Evolutionary conservation across 306 rosid species (phyloP).

Genomic region (Vigna reflexopilosa): DNA sequence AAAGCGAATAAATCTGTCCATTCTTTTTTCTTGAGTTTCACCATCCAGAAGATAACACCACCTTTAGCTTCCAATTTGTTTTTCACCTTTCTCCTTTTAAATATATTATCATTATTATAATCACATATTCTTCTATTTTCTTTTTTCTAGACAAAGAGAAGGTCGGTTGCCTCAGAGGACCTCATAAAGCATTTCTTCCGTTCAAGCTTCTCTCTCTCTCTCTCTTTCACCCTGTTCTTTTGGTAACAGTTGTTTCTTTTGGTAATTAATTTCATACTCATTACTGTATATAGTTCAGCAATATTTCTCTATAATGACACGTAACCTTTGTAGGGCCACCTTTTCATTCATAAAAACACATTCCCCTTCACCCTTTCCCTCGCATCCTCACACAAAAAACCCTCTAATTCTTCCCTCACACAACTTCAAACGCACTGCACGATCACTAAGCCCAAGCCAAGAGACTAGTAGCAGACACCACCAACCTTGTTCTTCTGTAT

Average conservation of each 20-base stretch:
- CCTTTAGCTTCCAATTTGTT: background rate
- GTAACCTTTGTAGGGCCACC: conserved; percentile 52
- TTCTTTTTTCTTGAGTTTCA: conserved; percentile 31
- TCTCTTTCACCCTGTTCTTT: conserved; percentile 2
- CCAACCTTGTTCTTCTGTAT: background rate
- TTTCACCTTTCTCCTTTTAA: too few relatives aligned
- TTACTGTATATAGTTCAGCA: conserved; percentile 6
- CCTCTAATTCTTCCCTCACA: conserved; percentile 28
- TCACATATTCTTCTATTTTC: background rate
- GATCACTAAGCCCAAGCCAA: conserved; percentile 1
- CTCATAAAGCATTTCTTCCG: conserved; percentile 37
- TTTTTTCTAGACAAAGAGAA: conserved; percentile 20
- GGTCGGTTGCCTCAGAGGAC: conserved; percentile 43
- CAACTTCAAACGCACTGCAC: conserved; percentile 43
- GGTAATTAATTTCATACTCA: background rate
- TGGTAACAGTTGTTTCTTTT: background rate
- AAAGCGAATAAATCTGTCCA: conserved; percentile 46
- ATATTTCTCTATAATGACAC: conserved; percentile 50
- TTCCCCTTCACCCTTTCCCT: conserved; percentile 48
- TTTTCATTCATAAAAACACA: conserved; percentile 65
- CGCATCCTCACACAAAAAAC: conserved; percentile 39
- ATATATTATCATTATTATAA: conserved; percentile 12
- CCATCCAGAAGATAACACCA: conserved; percentile 43
- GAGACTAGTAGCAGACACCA: too few relatives aligned
- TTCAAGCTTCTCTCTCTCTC: conserved; percentile 38